Percentiles rank a stretch among this genome's conserved stretches.
Evolutionary conservation across 129 eudicot genomes (phyloP).

Genomic region (Scalesia atractyloides): DNA sequence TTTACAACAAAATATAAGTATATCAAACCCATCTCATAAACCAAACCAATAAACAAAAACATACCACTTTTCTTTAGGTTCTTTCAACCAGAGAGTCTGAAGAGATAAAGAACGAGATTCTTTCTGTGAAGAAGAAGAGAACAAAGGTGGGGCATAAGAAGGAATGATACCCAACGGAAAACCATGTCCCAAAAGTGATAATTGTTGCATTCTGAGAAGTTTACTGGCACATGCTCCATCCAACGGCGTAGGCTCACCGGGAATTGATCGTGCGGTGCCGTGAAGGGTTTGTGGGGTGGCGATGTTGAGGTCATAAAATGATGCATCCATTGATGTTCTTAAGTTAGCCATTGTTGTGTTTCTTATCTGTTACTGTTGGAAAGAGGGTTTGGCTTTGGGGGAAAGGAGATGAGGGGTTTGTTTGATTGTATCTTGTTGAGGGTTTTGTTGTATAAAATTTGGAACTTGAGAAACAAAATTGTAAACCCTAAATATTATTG

Average conservation of each 20-base stretch:
- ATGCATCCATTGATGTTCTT: slow-evolving; percentile 79
- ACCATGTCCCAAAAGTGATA: slow-evolving; percentile 50
- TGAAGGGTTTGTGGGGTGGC: slow-evolving; percentile 62
- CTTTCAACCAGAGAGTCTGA: slow-evolving; percentile 52
- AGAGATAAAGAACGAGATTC: slow-evolving; percentile 60
- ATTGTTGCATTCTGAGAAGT: slow-evolving; percentile 62
- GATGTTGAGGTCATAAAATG: slow-evolving; percentile 70
- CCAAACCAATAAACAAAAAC: background rate
- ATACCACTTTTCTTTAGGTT: slow-evolving; percentile 52
- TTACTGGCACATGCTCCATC: slow-evolving; percentile 64
- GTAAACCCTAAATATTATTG: slow-evolving; percentile 19
- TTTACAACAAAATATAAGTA: slow-evolving; percentile 2
- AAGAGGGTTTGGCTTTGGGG: slow-evolving; percentile 15
- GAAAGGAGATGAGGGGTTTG: slow-evolving; percentile 27
- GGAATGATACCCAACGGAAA: slow-evolving; percentile 87
- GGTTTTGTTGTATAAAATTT: slow-evolving; percentile 24
- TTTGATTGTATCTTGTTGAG: slow-evolving; percentile 12
- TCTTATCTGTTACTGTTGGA: slow-evolving; percentile 27
- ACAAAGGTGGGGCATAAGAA: slow-evolving; percentile 49
- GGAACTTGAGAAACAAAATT: background rate
- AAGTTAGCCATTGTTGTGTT: slow-evolving; percentile 60
- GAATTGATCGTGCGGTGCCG: slow-evolving; percentile 59
- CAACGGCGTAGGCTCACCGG: slow-evolving; percentile 80
- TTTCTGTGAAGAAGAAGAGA: slow-evolving; percentile 32
- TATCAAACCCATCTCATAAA: slow-evolving; percentile 17